Evolutionary conservation across 208 protist species (phyloP), one percentile per base, ranked within the genome.

Genomic region (Dictyostelium gargantuum): DNA sequence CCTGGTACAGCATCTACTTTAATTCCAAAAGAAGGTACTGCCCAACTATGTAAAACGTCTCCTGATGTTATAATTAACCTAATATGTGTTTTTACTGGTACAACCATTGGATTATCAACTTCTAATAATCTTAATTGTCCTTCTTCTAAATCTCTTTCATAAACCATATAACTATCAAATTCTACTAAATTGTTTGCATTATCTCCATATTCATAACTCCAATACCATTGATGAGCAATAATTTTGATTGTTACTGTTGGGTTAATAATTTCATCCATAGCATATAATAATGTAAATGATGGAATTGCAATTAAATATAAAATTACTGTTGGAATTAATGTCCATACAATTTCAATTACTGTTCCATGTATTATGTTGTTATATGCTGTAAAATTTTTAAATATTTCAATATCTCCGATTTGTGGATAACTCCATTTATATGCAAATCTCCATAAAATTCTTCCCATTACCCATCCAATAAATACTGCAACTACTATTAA

Each of bases 121-220:
- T 68, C 26, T 68, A 68, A 68, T 68, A 68, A 68, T 68, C 58
- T 0, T 68, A 68, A 68, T 68, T 68, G 58, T 38, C 58, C 26
- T 68, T 68, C 58, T 19, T 1, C 10, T 68, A 68, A 68, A 68
- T 68, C 66, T 44, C 66, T 73, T 73, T 73, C 66, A 73, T 73
- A 73, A 44, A 73, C 66, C 66, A 73, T 73, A 73, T 73, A 73
- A 73, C 66, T 73, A 73, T 73, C 66, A 73, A 74, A 74, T 46
- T 46, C 68, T 74, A 74, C 38, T 46, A n/a, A 23, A 40, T 74
- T 21, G 4, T 46, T n/a, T 10, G 32, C 17, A 6, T 73, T 44
- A 73, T 73, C 66, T 44, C 35, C 17, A 73, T 73, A 73, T 32
- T 68, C 61, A 40, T 68, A 68, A 19, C 9, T 19, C 61, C 61